These are phyloP conservation scores for Amanita pallidorosea DNA, from an alignment of 768 basidiomycete genomes.

Conservation along the genomic window DNA sequence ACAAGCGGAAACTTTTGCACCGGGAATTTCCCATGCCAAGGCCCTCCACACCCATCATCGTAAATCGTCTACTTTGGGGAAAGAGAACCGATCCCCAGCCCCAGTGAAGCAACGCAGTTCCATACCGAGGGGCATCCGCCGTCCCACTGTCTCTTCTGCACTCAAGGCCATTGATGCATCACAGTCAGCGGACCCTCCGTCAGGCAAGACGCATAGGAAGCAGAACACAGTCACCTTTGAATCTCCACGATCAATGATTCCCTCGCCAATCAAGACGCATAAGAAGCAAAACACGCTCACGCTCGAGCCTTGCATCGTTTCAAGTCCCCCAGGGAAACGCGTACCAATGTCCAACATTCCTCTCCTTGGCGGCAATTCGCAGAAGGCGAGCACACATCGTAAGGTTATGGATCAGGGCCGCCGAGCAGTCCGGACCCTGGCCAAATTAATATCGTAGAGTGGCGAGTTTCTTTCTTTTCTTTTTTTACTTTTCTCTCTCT, in stretches of 20 bases:
- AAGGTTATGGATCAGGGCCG: slow-evolving; percentile 1
- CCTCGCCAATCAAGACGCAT: background rate
- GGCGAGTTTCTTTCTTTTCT: background rate
- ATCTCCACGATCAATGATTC: background rate
- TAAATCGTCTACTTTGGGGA: background rate
- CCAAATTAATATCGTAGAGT: background rate
- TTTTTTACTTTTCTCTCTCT: background rate
- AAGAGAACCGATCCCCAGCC: background rate
- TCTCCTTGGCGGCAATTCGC: background rate
- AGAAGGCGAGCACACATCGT: background rate
- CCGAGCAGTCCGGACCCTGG: background rate
- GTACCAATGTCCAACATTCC: background rate
- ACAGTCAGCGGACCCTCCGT: background rate
- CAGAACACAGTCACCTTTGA: background rate
- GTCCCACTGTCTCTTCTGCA: slow-evolving; percentile 3
- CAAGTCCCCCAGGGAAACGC: background rate
- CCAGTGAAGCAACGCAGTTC: background rate
- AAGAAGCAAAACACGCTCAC: background rate
- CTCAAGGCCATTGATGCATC: background rate
- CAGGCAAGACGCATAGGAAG: background rate
- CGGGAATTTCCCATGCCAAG: background rate
- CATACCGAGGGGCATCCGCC: background rate
- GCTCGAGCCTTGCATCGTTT: background rate
- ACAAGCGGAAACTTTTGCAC: background rate
- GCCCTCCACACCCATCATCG: background rate